Conservation (phyloP, 129 eudicot genomes). For the Centaurea solstitialis region DNA sequence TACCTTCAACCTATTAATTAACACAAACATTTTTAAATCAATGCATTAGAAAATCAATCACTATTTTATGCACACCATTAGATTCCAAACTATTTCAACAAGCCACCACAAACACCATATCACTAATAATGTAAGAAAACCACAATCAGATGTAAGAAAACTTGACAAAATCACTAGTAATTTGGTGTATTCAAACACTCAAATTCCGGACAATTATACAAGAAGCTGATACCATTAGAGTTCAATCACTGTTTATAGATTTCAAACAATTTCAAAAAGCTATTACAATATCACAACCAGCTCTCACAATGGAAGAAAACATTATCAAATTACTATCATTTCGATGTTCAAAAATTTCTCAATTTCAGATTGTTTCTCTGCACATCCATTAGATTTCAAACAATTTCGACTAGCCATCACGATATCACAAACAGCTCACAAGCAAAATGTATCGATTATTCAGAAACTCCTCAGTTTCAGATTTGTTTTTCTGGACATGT, state of each 20-base stretch:
- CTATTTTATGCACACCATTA: not conserved
- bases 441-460: too few species aligned
- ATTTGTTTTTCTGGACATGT: not conserved
- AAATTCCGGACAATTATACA: not conserved
- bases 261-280: not conserved
- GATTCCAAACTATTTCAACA: not conserved
- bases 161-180: not conserved
- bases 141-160: not conserved
- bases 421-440: too few species aligned
- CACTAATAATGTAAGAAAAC: not conserved
- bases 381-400: too few species aligned
- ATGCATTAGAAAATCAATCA: not conserved
- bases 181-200: not conserved
- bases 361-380: not conserved
- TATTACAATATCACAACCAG: not conserved
- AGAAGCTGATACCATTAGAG: not conserved
- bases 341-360: not conserved
- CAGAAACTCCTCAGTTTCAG: not conserved
- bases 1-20: conserved; percentile 62
- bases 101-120: not conserved
- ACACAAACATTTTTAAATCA: conserved; percentile 5
- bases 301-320: not conserved
- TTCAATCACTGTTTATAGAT: not conserved
- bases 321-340: not conserved
- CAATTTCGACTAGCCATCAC: too few species aligned